phyloP scores from a whole-genome alignment of 805 yeast species.

The Candida glaebosa region DNA sequence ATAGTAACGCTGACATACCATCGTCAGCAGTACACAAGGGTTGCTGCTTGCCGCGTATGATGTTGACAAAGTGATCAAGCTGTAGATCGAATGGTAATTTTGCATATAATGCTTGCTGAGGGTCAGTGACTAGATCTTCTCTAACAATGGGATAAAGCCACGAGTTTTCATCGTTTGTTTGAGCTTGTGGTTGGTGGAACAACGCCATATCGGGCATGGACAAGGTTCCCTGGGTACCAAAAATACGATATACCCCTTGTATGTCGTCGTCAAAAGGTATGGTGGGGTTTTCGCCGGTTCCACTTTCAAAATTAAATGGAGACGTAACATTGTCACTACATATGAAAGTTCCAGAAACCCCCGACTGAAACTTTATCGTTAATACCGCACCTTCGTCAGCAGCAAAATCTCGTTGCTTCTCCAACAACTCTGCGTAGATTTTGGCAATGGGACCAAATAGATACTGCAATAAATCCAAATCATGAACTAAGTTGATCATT shows the following conservation, averaged over 20 bases:
- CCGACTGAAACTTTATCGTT: conserved; percentile 27
- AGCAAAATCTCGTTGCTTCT: conserved; percentile 23
- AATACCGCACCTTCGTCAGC: conserved; percentile 41
- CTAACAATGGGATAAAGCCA: conserved; percentile 24
- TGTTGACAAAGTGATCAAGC: conserved; percentile 34
- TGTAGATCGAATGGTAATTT: conserved; percentile 35
- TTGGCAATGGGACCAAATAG: conserved; percentile 36
- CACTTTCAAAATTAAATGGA: conserved; percentile 36
- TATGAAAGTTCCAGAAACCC: conserved; percentile 34
- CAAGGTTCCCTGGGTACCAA: conserved; percentile 37
- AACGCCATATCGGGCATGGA: conserved; percentile 36
- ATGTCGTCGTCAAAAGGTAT: conserved; percentile 27
- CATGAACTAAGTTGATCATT: conserved; percentile 38
- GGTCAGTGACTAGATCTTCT: conserved; percentile 12
- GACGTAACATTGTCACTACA: conserved; percentile 37
- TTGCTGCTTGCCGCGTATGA: conserved; percentile 24
- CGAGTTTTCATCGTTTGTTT: conserved; percentile 9
- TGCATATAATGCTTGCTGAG: conserved; percentile 9
- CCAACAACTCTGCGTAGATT: conserved; percentile 34
- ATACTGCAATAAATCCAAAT: conserved; percentile 34
- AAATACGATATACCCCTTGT: conserved; percentile 33
- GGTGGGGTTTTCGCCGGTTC: conserved; percentile 39
- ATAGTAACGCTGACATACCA: conserved; percentile 34
- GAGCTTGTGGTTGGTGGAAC: conserved; percentile 21
- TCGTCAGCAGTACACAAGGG: conserved; percentile 31